Percentiles rank a stretch among this genome's conserved stretches.
phyloP scores from a whole-genome alignment of 1,139 yeast species.

The Pichia cactophila region DNA sequence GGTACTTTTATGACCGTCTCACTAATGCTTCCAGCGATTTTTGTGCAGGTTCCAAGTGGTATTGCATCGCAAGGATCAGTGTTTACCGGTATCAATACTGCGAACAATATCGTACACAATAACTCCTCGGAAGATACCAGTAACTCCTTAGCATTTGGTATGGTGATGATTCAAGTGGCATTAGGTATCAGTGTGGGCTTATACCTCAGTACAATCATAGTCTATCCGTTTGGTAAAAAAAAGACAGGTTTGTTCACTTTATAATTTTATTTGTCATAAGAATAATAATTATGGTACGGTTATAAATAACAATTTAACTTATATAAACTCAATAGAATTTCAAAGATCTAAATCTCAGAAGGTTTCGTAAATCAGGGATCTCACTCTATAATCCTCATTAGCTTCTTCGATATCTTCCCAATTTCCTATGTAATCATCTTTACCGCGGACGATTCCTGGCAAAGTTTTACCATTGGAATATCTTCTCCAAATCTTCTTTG shows the following conservation, averaged over 20 bases:
- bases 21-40: slow-evolving; percentile 92
- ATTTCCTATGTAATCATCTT: slow-evolving; percentile 74
- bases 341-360: slow-evolving; percentile 19
- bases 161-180: slow-evolving; percentile 86
- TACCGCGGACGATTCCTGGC: slow-evolving; percentile 92
- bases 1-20: slow-evolving; percentile 79
- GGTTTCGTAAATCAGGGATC: slow-evolving; percentile 47
- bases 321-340: background rate
- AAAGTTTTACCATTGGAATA: slow-evolving; percentile 64
- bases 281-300: background rate
- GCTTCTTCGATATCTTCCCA: slow-evolving; percentile 79
- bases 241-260: slow-evolving; percentile 81
- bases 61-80: slow-evolving; percentile 84
- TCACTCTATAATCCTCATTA: slow-evolving; percentile 70
- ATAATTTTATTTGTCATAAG: slow-evolving; percentile 24
- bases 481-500: slow-evolving; percentile 80
- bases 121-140: slow-evolving; percentile 22
- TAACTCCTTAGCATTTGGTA: slow-evolving; percentile 53
- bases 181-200: slow-evolving; percentile 92
- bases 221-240: slow-evolving; percentile 87
- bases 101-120: slow-evolving; percentile 54
- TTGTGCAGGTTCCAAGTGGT: slow-evolving; percentile 92
- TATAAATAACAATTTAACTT: background rate
- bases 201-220: slow-evolving; percentile 81
- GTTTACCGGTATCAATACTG: slow-evolving; percentile 69